Conservation (phyloP, 2,329 filamentous ascomycete species). For the Phyllosticta paracitricarpa region DNA sequence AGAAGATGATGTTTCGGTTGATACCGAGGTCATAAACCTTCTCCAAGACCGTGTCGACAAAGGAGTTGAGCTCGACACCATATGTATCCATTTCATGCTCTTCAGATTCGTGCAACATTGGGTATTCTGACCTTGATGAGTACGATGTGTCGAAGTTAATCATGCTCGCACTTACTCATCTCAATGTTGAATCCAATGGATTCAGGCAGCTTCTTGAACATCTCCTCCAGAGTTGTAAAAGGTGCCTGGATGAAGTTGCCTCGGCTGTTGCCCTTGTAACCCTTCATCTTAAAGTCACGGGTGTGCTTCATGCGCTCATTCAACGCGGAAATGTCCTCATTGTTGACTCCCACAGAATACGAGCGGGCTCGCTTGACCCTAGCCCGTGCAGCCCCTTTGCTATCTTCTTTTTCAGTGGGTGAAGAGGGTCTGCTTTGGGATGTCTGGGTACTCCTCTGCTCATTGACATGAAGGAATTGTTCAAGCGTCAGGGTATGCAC, state of each 20-base stretch:
- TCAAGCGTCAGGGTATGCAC: conserved; percentile 92
- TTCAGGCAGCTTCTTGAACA: conserved; percentile 76
- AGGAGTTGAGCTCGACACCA: conserved; percentile 89
- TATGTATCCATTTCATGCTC: conserved; percentile 97
- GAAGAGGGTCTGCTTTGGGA: conserved; percentile 36
- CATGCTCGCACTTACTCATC: conserved; percentile 50
- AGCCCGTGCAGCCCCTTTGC: conserved; percentile 10
- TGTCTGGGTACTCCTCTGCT: conserved; percentile 38
- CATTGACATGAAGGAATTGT: conserved; percentile 84
- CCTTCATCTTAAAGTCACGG: conserved; percentile 85
- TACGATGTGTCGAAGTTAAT: neutral
- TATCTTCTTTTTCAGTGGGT: conserved; percentile 21
- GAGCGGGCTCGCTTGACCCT: conserved; percentile 39
- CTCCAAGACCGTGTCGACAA: conserved; percentile 83
- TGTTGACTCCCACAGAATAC: conserved; percentile 48
- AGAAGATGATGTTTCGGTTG: conserved; percentile 89
- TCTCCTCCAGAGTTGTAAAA: conserved; percentile 88
- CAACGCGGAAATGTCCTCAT: conserved; percentile 39
- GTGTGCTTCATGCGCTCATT: conserved; percentile 95
- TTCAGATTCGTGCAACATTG: conserved; percentile 92
- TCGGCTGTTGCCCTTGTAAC: conserved; percentile 90
- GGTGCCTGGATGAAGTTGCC: conserved; percentile 93
- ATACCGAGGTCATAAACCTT: conserved; percentile 82
- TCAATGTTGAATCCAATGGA: conserved; percentile 95
- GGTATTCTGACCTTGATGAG: conserved; percentile 54